These are phyloP conservation scores for Alternaria ventricosa DNA, from an alignment of 2,329 filamentous ascomycete species.

Conservation along the genomic window DNA sequence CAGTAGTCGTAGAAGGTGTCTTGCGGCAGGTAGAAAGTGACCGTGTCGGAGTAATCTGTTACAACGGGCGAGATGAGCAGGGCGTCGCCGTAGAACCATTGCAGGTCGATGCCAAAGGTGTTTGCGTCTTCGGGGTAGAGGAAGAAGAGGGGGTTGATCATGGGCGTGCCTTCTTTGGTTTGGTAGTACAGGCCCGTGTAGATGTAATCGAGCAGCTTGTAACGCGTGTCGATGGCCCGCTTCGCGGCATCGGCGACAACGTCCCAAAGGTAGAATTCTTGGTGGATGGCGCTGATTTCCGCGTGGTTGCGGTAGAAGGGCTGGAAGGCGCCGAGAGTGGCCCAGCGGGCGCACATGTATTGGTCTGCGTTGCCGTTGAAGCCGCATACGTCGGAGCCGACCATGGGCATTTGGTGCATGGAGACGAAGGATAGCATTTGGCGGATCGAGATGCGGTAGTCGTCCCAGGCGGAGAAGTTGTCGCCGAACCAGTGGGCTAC, in stretches of 20 bases:
- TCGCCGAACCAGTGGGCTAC: slow-evolving; percentile 69
- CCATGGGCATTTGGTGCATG: slow-evolving; percentile 57
- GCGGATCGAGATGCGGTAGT: slow-evolving; percentile 53
- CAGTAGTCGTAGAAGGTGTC: slow-evolving; percentile 68
- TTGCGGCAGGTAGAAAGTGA: slow-evolving; percentile 63
- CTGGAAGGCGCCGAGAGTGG: slow-evolving; percentile 73
- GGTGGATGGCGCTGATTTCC: slow-evolving; percentile 57
- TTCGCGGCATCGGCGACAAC: slow-evolving; percentile 68
- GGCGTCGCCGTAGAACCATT: slow-evolving; percentile 66
- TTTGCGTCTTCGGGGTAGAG: slow-evolving; percentile 66
- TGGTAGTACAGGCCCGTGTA: slow-evolving; percentile 74
- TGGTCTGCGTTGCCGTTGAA: slow-evolving; percentile 72
- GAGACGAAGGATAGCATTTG: slow-evolving; percentile 55
- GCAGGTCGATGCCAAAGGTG: slow-evolving; percentile 59
- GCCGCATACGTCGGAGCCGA: slow-evolving; percentile 74
- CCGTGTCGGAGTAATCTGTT: slow-evolving; percentile 58
- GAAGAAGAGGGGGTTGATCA: slow-evolving; percentile 75
- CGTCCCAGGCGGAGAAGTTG: slow-evolving; percentile 53
- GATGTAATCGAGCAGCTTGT: slow-evolving; percentile 78
- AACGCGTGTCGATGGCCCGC: slow-evolving; percentile 74
- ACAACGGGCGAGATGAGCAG: slow-evolving; percentile 65
- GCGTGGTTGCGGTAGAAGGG: slow-evolving; percentile 82
- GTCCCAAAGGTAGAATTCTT: slow-evolving; percentile 77
- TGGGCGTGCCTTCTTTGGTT: slow-evolving; percentile 66
- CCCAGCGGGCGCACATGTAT: slow-evolving; percentile 77